phyloP scores from a whole-genome alignment of 106 monocot species.

The Dendrobium nobile region DNA sequence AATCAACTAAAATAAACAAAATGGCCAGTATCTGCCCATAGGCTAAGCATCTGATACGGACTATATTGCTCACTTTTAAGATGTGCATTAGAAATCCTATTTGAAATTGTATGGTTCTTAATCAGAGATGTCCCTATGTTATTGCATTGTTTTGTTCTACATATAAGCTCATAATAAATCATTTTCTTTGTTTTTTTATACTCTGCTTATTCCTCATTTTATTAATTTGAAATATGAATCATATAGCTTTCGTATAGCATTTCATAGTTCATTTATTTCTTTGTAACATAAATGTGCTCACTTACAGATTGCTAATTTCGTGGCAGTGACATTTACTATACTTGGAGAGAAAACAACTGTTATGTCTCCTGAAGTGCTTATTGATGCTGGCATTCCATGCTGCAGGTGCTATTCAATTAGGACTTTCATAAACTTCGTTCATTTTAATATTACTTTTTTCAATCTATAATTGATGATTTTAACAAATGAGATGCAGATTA shows the following conservation, averaged over 20 bases:
- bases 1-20: not conserved
- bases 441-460: not conserved
- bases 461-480: not conserved
- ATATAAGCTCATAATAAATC: not conserved
- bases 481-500: slow-evolving; percentile 43
- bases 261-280: not conserved
- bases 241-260: not conserved
- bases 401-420: slow-evolving; percentile 51
- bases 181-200: not conserved
- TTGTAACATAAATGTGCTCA: not conserved
- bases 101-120: not conserved
- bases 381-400: slow-evolving; percentile 77
- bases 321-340: slow-evolving; percentile 67
- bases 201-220: not conserved
- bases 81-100: not conserved
- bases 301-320: slow-evolving; percentile 5
- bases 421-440: not conserved
- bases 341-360: slow-evolving; percentile 83
- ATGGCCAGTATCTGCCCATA: not conserved
- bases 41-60: not conserved
- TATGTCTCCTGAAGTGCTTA: slow-evolving; percentile 80
- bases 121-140: not conserved
- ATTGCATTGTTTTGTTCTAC: not conserved
- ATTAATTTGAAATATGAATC: not conserved
- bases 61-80: not conserved